A percentile compares a stretch with the other conserved stretches of the same genome.
Evolutionary conservation across 1,139 yeast species (phyloP).

Genomic region (Geotrichum klebahnii): DNA sequence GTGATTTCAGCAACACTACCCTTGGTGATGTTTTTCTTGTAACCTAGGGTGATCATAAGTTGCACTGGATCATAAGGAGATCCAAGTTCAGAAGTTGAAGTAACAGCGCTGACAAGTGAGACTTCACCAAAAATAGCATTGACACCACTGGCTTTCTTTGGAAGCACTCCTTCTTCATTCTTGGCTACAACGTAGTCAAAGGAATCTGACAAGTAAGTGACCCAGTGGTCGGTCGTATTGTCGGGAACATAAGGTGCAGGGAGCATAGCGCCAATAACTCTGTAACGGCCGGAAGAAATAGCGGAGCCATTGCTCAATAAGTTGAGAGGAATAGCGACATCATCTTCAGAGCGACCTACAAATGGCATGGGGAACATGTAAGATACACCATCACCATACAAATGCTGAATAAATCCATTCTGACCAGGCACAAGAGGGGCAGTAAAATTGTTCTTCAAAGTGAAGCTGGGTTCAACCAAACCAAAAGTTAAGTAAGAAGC

Average conservation of each 20-base stretch:
- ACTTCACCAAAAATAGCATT: constrained; percentile 1
- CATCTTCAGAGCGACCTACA: constrained; percentile 5
- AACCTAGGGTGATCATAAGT: background rate
- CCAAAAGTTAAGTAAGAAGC: constrained; percentile 18
- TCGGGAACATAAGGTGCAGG: constrained; percentile 13
- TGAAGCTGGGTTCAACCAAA: constrained; percentile 5
- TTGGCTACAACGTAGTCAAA: constrained; percentile 12
- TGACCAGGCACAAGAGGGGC: constrained; percentile 10
- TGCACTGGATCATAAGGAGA: constrained; percentile 16
- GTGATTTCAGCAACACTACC: constrained; percentile 10
- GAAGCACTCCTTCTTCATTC: background rate
- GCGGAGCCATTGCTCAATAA: constrained; percentile 12
- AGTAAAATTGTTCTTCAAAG: constrained; percentile 4
- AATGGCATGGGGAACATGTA: constrained; percentile 6
- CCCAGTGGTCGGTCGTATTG: constrained; percentile 5
- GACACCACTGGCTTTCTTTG: background rate
- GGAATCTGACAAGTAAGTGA: constrained; percentile 6
- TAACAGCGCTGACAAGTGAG: constrained; percentile 11
- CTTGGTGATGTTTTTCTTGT: constrained; percentile 8
- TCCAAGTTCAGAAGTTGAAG: background rate
- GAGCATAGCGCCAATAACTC: constrained; percentile 15
- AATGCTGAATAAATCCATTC: constrained; percentile 14
- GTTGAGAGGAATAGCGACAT: constrained; percentile 8
- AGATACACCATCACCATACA: constrained; percentile 10
- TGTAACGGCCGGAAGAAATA: constrained; percentile 10